These are phyloP conservation scores for Dioscorea cayenensis DNA, from an alignment of 116 monocot species.

Conservation along the genomic window DNA sequence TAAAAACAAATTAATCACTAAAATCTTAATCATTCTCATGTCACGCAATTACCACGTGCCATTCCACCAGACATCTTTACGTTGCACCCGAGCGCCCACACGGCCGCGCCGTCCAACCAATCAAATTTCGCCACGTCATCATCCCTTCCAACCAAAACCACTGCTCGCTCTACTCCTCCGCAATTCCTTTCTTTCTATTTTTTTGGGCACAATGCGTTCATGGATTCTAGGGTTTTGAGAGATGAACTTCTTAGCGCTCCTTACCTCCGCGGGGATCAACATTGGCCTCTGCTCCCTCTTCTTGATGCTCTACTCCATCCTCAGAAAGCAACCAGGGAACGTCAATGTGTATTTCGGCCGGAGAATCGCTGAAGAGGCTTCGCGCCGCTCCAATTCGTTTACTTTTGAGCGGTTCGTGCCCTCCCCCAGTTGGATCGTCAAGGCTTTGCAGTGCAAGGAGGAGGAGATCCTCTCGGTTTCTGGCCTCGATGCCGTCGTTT, in stretches of 20 bases:
- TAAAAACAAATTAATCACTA: too few relatives aligned
- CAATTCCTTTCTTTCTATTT: too few relatives aligned
- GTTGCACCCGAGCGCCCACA: too few relatives aligned
- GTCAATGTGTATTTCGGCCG: slow-evolving; percentile 53
- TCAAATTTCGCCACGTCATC: too few relatives aligned
- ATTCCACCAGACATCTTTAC: too few relatives aligned
- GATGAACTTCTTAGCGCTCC: slow-evolving; percentile 44
- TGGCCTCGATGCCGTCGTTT: slow-evolving; percentile 61
- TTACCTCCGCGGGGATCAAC: slow-evolving; percentile 69
- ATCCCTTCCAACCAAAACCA: too few relatives aligned
- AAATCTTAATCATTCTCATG: too few relatives aligned
- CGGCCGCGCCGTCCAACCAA: too few relatives aligned
- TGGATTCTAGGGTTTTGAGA: not conserved
- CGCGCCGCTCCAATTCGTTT: slow-evolving; percentile 19
- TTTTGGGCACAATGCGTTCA: not conserved
- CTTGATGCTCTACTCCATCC: slow-evolving; percentile 37
- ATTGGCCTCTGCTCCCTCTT: slow-evolving; percentile 45
- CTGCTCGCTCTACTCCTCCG: too few relatives aligned
- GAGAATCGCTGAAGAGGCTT: slow-evolving; percentile 33
- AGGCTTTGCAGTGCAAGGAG: slow-evolving; percentile 44
- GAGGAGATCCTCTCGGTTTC: slow-evolving; percentile 45
- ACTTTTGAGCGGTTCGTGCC: slow-evolving; percentile 50
- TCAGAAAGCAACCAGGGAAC: slow-evolving; percentile 61
- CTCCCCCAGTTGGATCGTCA: slow-evolving; percentile 58
- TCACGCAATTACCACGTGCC: too few relatives aligned